phyloP scores from a whole-genome alignment of 108 stramenopile species.

The Poteriospumella lacustris region DNA sequence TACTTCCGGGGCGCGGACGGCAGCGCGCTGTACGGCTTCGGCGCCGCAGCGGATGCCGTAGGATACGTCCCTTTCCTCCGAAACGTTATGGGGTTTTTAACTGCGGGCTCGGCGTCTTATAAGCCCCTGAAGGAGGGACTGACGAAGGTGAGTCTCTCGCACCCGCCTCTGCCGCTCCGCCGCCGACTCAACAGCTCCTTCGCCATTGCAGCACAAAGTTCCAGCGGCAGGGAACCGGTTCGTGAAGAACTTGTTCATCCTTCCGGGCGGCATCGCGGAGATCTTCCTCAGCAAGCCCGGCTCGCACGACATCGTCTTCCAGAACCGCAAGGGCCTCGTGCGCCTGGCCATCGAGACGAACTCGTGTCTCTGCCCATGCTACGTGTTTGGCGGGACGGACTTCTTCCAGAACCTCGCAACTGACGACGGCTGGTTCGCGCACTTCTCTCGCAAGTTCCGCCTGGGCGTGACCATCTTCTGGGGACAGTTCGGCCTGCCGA shows the following conservation, averaged over 20 bases:
- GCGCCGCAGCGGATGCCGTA: slow-evolving; percentile 22
- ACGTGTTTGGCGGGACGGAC: slow-evolving; percentile 28
- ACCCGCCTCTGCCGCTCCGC: background rate
- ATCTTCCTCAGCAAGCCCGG: background rate
- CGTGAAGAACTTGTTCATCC: background rate
- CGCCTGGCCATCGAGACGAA: slow-evolving; percentile 2
- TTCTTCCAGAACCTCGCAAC: slow-evolving; percentile 28
- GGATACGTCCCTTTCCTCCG: slow-evolving; percentile 21
- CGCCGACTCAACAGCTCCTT: too few species aligned
- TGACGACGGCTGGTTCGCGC: background rate
- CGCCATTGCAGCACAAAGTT: too few species aligned
- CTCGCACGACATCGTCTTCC: background rate
- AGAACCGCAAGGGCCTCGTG: background rate
- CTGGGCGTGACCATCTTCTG: slow-evolving; percentile 11
- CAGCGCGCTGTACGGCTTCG: slow-evolving; percentile 19
- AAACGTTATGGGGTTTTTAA: background rate
- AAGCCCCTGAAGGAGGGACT: slow-evolving; percentile 15
- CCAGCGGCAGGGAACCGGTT: too few species aligned
- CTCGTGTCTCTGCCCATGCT: background rate
- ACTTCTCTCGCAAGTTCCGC: background rate
- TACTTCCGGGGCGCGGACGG: background rate
- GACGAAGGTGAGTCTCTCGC: background rate
- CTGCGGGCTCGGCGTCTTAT: slow-evolving; percentile 12
- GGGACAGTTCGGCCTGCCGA: slow-evolving; percentile 12
- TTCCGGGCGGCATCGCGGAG: slow-evolving; percentile 22